Base-by-base conservation (phyloP, 2,329 filamentous ascomycete genomes). In the Colletotrichum destructivum region DNA sequence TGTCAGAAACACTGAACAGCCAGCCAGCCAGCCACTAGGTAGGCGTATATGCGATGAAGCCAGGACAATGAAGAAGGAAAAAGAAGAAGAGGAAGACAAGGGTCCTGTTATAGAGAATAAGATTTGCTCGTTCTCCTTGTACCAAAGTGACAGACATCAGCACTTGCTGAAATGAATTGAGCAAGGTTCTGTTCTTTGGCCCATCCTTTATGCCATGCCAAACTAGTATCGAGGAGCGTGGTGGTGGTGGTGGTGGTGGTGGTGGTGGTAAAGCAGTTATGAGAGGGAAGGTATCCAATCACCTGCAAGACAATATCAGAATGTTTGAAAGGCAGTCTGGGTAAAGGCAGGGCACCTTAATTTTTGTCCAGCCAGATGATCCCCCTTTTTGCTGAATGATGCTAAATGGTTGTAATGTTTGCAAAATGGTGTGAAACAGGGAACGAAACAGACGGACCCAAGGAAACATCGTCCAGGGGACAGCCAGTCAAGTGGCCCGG, bases 361-460 rank as follows among this genome's bases (percentile, higher is more conserved):
- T 35, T 52, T 52, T 26, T 16, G 35, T 6, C 26, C 42, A 55
- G 40, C 31, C n/a, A 11, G 44, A 46, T 44, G 51, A 18, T 16
- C 23, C 46, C 44, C 61, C 35, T 59, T 42, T 46, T 44, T 21
- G 61, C 46, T 18, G 23, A 69, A 66, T 44, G 26, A 42, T n/a
- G 62, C 62, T 66, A n/a, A 46, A 26, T 66, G 61, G 66, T 44
- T 21, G 31, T 16, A 8, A 21, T 52, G 35, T 35, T 42, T 57
- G 21, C 61, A 54, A 59, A 44, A 52, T 61, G 66, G 66, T 69
- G 66, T 69, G 66, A n/a, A 59, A 23, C 23, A 51, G 55, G 61
- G 56, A 67, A 51, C 47, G 67, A 69, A 54, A 62, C 56, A 57
- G 52, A 64, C 46, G 46, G 35, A 11, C 35, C 35, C 8, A 11